phyloP scores from a whole-genome alignment of 139 green algal species.

The Zygnema cylindricum region DNA sequence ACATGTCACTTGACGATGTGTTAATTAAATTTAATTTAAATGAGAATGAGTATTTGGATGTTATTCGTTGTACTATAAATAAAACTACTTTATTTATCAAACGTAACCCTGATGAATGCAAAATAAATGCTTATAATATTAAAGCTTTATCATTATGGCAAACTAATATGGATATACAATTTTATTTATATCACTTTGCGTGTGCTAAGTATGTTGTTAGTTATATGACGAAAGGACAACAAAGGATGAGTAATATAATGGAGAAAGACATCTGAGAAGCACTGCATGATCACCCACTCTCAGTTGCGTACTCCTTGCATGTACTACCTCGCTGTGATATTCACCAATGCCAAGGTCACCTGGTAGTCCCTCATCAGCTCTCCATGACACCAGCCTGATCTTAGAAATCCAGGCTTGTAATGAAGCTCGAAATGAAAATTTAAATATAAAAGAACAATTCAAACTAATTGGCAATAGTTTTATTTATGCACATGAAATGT shows the following conservation, averaged over 20 bases:
- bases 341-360: no score
- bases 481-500: not conserved
- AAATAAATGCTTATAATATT: conserved; percentile 4
- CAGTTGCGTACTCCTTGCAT: no score
- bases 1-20: not conserved
- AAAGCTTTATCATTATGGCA: not conserved
- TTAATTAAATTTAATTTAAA: not conserved
- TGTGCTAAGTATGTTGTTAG: no score
- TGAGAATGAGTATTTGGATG: not conserved
- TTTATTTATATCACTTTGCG: conserved; percentile 13
- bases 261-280: no score
- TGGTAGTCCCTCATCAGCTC: no score
- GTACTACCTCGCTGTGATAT: no score
- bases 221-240: conserved; percentile 15
- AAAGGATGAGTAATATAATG: not conserved
- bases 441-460: not conserved
- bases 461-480: not conserved
- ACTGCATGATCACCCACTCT: no score
- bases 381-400: no score
- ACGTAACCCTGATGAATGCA: not conserved
- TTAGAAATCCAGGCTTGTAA: no score
- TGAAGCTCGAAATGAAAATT: not conserved
- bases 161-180: conserved; percentile 25
- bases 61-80: not conserved
- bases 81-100: not conserved